Conservation (phyloP, 768 basidiomycete species). For the Suillus placidus region DNA sequence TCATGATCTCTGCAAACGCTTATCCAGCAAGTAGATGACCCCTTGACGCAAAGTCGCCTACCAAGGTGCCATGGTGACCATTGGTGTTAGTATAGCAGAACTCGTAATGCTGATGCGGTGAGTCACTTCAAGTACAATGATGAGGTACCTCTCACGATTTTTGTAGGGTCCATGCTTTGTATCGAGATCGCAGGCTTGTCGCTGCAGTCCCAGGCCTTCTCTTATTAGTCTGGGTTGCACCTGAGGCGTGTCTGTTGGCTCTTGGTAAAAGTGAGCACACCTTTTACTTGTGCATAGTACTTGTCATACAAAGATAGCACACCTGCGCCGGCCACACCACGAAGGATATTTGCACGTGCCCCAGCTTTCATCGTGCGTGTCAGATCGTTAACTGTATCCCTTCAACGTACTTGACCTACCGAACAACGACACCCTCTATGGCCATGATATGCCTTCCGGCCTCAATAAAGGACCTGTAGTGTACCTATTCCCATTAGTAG, state of each 20-base stretch:
- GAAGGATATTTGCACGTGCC: conserved; percentile 58
- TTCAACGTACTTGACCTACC: conserved; percentile 25
- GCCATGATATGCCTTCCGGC: conserved; percentile 42
- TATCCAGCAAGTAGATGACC: neutral
- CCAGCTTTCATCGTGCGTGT: conserved; percentile 54
- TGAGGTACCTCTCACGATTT: neutral
- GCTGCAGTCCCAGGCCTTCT: neutral
- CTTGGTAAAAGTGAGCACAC: neutral
- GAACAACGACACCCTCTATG: conserved; percentile 45
- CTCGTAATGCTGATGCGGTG: conserved; percentile 5
- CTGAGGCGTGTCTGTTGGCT: neutral
- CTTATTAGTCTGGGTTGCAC: neutral
- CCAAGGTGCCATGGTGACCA: neutral
- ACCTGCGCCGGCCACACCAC: conserved; percentile 53
- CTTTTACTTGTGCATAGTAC: conserved; percentile 23
- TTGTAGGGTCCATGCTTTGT: neutral
- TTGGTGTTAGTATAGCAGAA: conserved; percentile 3
- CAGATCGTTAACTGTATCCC: conserved; percentile 1
- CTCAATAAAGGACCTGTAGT: conserved; percentile 43
- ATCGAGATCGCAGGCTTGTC: neutral
- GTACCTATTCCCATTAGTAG: conserved; percentile 28
- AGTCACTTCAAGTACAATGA: neutral
- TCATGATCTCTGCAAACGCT: neutral
- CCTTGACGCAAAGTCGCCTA: neutral
- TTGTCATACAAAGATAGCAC: conserved; percentile 68